These are phyloP conservation scores for Mallotus japonicus DNA, from an alignment of 441 rosid genomes.

Conservation along the genomic window DNA sequence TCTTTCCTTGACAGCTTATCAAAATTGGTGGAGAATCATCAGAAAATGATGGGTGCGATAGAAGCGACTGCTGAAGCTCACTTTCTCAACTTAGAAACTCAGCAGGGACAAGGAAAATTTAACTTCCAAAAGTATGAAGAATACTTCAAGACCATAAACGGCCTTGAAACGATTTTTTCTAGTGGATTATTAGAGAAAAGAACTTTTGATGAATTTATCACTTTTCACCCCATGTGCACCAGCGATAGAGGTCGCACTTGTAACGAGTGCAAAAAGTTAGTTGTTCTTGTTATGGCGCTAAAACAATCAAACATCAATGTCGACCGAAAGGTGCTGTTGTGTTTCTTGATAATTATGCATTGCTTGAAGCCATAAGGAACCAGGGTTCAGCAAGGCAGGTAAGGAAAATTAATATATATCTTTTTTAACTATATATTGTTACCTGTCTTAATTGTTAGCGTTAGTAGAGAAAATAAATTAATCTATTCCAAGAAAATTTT, in stretches of 20 bases:
- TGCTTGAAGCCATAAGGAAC: neutral
- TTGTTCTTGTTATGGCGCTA: conserved; percentile 8
- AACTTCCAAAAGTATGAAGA: neutral
- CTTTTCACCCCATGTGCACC: neutral
- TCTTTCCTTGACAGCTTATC: too few species aligned
- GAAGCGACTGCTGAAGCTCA: conserved; percentile 5
- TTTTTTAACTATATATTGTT: too few species aligned
- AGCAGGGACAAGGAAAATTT: too few species aligned
- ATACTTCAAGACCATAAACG: neutral
- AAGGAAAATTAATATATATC: too few species aligned
- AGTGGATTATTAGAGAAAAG: neutral
- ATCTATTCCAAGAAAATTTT: too few species aligned
- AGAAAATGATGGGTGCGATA: conserved; percentile 4
- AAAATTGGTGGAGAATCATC: too few species aligned
- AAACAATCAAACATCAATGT: neutral
- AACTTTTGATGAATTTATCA: conserved; percentile 14
- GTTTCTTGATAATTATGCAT: conserved; percentile 13
- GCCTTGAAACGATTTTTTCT: neutral
- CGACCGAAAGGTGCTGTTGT: too few species aligned
- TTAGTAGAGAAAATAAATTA: too few species aligned
- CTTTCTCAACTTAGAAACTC: conserved; percentile 6
- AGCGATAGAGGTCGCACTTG: conserved; percentile 1
- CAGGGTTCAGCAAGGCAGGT: neutral
- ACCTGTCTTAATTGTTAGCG: too few species aligned
- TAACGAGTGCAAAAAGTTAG: neutral